phyloP scores from a whole-genome alignment of 305 asterid genomes.

The Rubia balearica region DNA sequence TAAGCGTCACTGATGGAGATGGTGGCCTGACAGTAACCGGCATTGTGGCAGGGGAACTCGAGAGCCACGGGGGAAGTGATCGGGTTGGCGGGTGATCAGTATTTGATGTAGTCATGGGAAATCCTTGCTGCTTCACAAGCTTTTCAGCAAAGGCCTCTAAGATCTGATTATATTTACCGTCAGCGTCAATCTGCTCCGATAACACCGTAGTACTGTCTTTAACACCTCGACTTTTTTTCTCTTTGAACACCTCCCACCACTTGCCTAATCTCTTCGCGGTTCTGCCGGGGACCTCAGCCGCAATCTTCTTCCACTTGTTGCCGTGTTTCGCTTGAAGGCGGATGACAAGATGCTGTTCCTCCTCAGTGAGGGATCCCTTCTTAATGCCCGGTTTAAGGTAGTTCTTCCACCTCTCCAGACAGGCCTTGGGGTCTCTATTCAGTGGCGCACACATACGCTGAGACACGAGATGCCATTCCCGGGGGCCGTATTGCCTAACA shows the following conservation, averaged over 20 bases:
- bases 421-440: conserved; percentile 51
- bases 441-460: conserved; percentile 48
- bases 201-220: conserved; percentile 28
- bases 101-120: conserved; percentile 44
- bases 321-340: conserved; percentile 58
- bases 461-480: conserved; percentile 59
- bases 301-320: conserved; percentile 64
- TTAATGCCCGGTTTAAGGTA: conserved; percentile 64
- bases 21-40: conserved; percentile 31
- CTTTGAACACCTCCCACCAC: conserved; percentile 71
- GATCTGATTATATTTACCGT: conserved; percentile 45
- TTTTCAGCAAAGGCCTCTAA: conserved; percentile 60
- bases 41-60: conserved; percentile 36
- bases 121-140: conserved; percentile 36
- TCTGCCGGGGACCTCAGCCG: conserved; percentile 61
- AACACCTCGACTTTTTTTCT: conserved; percentile 42
- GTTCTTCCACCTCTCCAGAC: conserved; percentile 76
- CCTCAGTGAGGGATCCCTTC: conserved; percentile 51
- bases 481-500: conserved; percentile 57
- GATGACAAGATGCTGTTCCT: conserved; percentile 57
- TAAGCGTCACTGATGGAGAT: conserved; percentile 68
- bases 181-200: conserved; percentile 34
- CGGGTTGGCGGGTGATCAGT: conserved; percentile 32
- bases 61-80: conserved; percentile 79
- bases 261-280: conserved; percentile 60